phyloP scores from a whole-genome alignment of 192 early-diverging fungal genomes.

The Coemansia sp. region DNA sequence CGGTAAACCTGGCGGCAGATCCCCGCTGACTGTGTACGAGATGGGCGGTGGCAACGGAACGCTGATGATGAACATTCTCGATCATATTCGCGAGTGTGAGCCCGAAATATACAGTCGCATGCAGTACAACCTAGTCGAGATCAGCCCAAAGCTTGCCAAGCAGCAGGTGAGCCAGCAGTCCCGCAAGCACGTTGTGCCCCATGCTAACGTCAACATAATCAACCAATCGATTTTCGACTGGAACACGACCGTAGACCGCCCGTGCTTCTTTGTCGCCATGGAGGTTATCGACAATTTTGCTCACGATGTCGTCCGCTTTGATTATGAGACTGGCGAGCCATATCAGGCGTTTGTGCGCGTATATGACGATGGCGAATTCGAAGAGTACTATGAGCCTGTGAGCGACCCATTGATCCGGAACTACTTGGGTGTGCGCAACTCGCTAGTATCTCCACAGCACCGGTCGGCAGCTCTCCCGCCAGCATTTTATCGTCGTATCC shows the following conservation, averaged over 20 bases:
- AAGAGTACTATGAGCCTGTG: slow-evolving; percentile 81
- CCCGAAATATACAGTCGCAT: slow-evolving; percentile 78
- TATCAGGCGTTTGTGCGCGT: slow-evolving; percentile 81
- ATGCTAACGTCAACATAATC: slow-evolving; percentile 73
- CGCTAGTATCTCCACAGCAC: slow-evolving; percentile 44
- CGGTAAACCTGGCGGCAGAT: slow-evolving; percentile 30
- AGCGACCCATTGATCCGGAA: slow-evolving; percentile 74
- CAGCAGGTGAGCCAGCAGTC: slow-evolving; percentile 61
- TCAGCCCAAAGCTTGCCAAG: slow-evolving; percentile 79
- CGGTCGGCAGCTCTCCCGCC: slow-evolving; percentile 64
- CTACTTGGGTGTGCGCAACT: slow-evolving; percentile 61
- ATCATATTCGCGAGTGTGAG: slow-evolving; percentile 76
- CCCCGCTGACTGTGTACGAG: slow-evolving; percentile 86
- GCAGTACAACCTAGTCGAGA: slow-evolving; percentile 91
- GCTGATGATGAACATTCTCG: slow-evolving; percentile 90
- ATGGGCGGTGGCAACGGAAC: slow-evolving; percentile 97
- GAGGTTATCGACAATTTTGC: slow-evolving; percentile 98
- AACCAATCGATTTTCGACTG: slow-evolving; percentile 95
- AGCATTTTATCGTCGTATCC: slow-evolving; percentile 56
- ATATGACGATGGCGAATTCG: slow-evolving; percentile 80
- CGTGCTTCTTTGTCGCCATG: slow-evolving; percentile 94
- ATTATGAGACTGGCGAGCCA: slow-evolving; percentile 68
- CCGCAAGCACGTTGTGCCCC: slow-evolving; percentile 27
- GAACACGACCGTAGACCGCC: slow-evolving; percentile 64
- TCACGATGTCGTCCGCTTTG: slow-evolving; percentile 93